These are phyloP conservation scores for Voacanga thouarsii DNA, from an alignment of 257 asterid genomes.

Conservation along the genomic window DNA sequence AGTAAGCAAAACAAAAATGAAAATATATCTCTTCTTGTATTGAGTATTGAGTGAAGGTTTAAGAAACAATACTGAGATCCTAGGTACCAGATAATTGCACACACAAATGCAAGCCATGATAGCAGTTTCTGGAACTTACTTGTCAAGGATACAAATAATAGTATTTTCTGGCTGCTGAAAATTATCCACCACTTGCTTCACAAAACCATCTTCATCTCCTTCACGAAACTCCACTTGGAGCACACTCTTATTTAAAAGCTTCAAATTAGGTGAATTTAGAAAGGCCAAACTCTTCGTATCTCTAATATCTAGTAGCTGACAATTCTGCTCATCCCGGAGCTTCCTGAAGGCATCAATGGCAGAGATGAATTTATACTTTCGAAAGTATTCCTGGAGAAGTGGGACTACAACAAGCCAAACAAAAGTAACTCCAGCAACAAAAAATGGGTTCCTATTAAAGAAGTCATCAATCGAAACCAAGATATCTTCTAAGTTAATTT, in stretches of 20 bases:
- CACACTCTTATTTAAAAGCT: slow-evolving; percentile 54
- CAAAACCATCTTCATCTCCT: slow-evolving; percentile 72
- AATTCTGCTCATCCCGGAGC: slow-evolving; percentile 69
- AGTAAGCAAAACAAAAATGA: background rate
- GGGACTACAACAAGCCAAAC: slow-evolving; percentile 84
- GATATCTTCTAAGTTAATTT: slow-evolving; percentile 66
- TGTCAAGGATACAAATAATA: slow-evolving; percentile 68
- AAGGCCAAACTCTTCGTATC: slow-evolving; percentile 57
- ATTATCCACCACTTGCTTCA: slow-evolving; percentile 54
- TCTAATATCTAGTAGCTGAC: slow-evolving; percentile 78
- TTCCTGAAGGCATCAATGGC: slow-evolving; percentile 82
- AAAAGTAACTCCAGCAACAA: slow-evolving; percentile 72
- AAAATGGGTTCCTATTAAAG: slow-evolving; percentile 70
- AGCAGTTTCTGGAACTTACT: slow-evolving; percentile 51
- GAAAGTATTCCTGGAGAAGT: slow-evolving; percentile 55
- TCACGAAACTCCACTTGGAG: slow-evolving; percentile 66
- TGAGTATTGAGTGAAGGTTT: background rate
- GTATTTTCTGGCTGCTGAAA: slow-evolving; percentile 59
- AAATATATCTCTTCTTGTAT: background rate
- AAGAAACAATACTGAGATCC: background rate
- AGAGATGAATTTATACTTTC: slow-evolving; percentile 66
- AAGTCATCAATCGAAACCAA: slow-evolving; percentile 73
- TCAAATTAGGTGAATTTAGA: slow-evolving; percentile 77
- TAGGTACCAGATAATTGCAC: background rate
- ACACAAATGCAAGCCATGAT: background rate